phyloP scores from a whole-genome alignment of 805 yeast species.

The Naumovozyma baii region DNA sequence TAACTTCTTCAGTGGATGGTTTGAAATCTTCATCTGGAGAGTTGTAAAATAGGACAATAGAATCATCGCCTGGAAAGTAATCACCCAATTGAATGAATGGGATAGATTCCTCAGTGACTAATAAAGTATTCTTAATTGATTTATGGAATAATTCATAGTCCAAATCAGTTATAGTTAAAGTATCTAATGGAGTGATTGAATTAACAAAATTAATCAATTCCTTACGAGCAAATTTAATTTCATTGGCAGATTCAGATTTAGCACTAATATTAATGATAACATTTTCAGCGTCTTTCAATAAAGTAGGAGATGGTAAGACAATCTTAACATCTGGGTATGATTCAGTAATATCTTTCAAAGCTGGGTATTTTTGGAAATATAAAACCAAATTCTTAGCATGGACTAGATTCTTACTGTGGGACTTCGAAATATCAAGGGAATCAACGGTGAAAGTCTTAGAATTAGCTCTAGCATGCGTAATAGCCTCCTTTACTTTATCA shows the following conservation, averaged over 20 bases:
- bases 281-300: constrained; percentile 36
- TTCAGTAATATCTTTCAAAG: constrained; percentile 35
- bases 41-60: constrained; percentile 47
- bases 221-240: constrained; percentile 56
- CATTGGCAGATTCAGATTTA: constrained; percentile 36
- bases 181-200: constrained; percentile 55
- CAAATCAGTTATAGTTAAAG: constrained; percentile 51
- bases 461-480: constrained; percentile 47
- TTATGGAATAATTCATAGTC: constrained; percentile 36
- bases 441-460: constrained; percentile 54
- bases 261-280: constrained; percentile 60
- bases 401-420: constrained; percentile 68
- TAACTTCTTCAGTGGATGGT: constrained; percentile 54
- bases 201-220: constrained; percentile 67
- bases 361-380: constrained; percentile 46
- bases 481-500: constrained; percentile 50
- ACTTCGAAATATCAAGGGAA: constrained; percentile 72
- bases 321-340: constrained; percentile 38
- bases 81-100: constrained; percentile 51
- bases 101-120: constrained; percentile 33
- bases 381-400: constrained; percentile 74
- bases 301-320: constrained; percentile 37
- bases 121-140: constrained; percentile 20
- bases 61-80: constrained; percentile 33
- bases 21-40: constrained; percentile 56